phyloP scores from a whole-genome alignment of 495 filamentous ascomycete genomes.

The Talaromyces stipitatus region DNA sequence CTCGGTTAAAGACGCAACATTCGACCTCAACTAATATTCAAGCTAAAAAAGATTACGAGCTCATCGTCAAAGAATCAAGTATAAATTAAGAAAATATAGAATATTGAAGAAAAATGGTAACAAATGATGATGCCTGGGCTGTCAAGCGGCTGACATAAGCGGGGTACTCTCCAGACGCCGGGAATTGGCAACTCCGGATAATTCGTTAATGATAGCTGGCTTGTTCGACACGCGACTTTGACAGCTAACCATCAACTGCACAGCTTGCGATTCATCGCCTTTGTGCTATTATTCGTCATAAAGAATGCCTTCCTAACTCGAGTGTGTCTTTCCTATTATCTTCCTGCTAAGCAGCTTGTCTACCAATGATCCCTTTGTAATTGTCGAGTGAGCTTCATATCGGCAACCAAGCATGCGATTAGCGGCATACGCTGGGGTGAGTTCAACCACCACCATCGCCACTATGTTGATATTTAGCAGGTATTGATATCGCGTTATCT shows the following conservation, averaged over 20 bases:
- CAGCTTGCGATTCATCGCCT: slow-evolving; percentile 8
- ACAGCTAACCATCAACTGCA: not conserved
- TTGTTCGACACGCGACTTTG: slow-evolving; percentile 6
- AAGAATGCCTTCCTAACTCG: slow-evolving; percentile 2
- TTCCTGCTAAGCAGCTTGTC: not conserved
- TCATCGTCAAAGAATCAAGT: not conserved
- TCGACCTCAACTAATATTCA: no score
- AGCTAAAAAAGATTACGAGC: no score
- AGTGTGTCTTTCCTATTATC: not conserved
- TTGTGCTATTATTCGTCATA: slow-evolving; percentile 8
- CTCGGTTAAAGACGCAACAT: no score
- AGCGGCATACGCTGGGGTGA: slow-evolving; percentile 46
- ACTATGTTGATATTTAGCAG: not conserved
- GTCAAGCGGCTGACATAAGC: slow-evolving; percentile 7
- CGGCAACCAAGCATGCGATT: slow-evolving; percentile 37
- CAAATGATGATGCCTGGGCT: not conserved
- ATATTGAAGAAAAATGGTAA: no score
- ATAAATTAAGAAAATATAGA: not conserved
- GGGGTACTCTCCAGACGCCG: not conserved
- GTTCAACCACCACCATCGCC: not conserved
- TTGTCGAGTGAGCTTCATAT: not conserved
- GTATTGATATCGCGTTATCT: not conserved
- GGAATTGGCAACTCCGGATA: not conserved
- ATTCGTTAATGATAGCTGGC: slow-evolving; percentile 5
- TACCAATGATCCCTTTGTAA: not conserved